Evolutionary conservation across 2,329 filamentous ascomycete genomes (phyloP).

Genomic region (Kalmusia sp.): DNA sequence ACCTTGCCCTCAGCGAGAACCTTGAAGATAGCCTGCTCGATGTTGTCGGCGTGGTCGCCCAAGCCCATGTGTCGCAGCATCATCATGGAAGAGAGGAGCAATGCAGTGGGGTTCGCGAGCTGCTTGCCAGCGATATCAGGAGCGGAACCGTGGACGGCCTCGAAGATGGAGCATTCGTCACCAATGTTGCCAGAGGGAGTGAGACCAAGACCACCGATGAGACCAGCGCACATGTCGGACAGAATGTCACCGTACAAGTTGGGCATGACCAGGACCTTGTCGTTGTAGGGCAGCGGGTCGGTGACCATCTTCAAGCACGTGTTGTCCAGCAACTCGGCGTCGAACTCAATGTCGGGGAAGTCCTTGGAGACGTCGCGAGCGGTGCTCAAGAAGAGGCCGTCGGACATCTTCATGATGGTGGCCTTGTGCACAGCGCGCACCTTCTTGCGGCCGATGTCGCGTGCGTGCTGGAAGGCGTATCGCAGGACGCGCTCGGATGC

Average conservation of each 20-base stretch:
- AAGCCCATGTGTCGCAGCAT: conserved; percentile 99
- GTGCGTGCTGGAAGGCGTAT: conserved; percentile 97
- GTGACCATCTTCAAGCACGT: conserved; percentile 99
- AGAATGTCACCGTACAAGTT: conserved; percentile 99
- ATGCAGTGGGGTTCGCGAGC: conserved; percentile 95
- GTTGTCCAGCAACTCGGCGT: conserved; percentile 98
- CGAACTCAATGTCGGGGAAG: conserved; percentile 94
- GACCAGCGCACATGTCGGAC: conserved; percentile 98
- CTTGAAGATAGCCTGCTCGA: conserved; percentile 94
- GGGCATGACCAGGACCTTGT: conserved; percentile 97
- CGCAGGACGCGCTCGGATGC: conserved; percentile 94
- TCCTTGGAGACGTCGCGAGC: conserved; percentile 89
- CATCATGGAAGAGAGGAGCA: conserved; percentile 97
- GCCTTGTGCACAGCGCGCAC: conserved; percentile 99
- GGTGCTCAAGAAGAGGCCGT: conserved; percentile 94
- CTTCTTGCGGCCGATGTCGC: conserved; percentile 92
- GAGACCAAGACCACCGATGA: conserved; percentile 96
- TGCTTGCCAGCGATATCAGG: conserved; percentile 96
- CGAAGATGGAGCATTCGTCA: conserved; percentile 99
- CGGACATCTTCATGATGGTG: conserved; percentile 99
- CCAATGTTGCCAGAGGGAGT: conserved; percentile 98
- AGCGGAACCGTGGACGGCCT: conserved; percentile 97
- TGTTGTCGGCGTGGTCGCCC: conserved; percentile 80
- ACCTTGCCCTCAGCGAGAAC: conserved; percentile 95
- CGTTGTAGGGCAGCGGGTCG: conserved; percentile 95